Base-by-base conservation (phyloP, 2,329 filamentous ascomycete species). In the Colletotrichum spinosum region DNA sequence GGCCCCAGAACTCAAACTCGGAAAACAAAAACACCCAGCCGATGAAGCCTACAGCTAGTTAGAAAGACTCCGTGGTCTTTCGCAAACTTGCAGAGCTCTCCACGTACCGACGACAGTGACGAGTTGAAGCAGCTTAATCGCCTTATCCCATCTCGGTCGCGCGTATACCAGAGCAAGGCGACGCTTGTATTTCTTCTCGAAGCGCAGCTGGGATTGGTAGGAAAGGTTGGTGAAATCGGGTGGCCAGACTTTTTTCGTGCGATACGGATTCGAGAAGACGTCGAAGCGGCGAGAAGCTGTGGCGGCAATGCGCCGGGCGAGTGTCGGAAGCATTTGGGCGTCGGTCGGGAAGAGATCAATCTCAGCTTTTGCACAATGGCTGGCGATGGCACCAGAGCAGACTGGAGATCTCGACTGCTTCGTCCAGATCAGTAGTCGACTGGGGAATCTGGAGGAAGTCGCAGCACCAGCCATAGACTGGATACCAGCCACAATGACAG, bases 141-240 rank as follows among this genome's bases (percentile, higher is more conserved):
- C 83, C 75, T 90, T 92, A 46, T 86, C 84, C 88, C 89, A 92
- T 52, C 78, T 76, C 8, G 90, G 90, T 25, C 88, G 80, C 45
- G 84, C 83, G 73, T 85, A 86, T 71, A 88, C 86, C 70, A 92
- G 77, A 63, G 84, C 83, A 34, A 91, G 78, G 58, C 92, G 85
- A 56, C 92, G 84, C 78, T 93, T 91, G 79, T 91, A 94, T 74
- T 91, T 90, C 76, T 91, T 89, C 81, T 95, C 92, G 71, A 93
- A 90, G 48, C 88, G 85, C 74, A 94, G 91, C 77, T 94, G 90
- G 73, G 94, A 88, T 76, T 91, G 91, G 51, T 83, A 80, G 42
- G 88, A 88, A 65, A 95, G 84, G 73, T 87, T 86, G 68, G 83
- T 80, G 77, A 95, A 92, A 77, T 94, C 89, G 11, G 92, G 92